phyloP scores from a whole-genome alignment of 2,329 filamentous ascomycete species.

The Amylocarpus encephaloides region DNA sequence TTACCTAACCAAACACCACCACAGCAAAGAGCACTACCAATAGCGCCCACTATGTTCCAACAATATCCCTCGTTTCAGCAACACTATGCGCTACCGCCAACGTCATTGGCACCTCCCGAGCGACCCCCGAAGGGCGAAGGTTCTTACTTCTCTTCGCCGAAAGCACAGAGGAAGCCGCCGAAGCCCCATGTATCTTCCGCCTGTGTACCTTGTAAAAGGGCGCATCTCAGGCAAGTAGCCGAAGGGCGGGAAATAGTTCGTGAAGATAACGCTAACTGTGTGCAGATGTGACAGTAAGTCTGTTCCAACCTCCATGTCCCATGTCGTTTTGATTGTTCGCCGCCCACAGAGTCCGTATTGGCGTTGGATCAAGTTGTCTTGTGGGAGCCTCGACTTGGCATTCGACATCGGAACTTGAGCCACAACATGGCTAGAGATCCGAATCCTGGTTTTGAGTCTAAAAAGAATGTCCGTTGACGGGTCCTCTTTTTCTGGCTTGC shows the following conservation, averaged over 20 bases:
- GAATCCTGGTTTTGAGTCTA: no score
- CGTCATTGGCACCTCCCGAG: conserved; percentile 24
- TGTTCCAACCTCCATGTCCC: conserved; percentile 16
- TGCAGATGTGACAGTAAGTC: conserved; percentile 59
- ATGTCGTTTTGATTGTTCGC: conserved; percentile 10
- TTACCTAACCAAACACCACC: conserved; percentile 14
- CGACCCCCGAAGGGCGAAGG: conserved; percentile 38
- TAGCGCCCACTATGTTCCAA: conserved; percentile 21
- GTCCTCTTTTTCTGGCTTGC: no score
- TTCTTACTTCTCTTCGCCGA: conserved; percentile 47
- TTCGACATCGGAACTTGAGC: conserved; percentile 4
- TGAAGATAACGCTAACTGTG: conserved; percentile 30
- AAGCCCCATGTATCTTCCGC: conserved; percentile 80
- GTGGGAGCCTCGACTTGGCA: neutral
- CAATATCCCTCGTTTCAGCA: conserved; percentile 18
- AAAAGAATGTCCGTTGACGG: no score
- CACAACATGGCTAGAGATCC: no score
- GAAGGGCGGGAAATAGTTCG: conserved; percentile 4
- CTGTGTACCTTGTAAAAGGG: conserved; percentile 79
- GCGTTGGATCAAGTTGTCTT: conserved; percentile 10
- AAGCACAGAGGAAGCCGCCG: conserved; percentile 60
- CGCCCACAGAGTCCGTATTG: conserved; percentile 2
- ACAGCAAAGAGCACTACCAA: conserved; percentile 16
- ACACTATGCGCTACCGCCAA: conserved; percentile 18
- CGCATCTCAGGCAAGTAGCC: conserved; percentile 58